Evolutionary conservation across 2,329 filamentous ascomycete genomes (phyloP).

Genomic region (Pseudocercospora fuligena): DNA sequence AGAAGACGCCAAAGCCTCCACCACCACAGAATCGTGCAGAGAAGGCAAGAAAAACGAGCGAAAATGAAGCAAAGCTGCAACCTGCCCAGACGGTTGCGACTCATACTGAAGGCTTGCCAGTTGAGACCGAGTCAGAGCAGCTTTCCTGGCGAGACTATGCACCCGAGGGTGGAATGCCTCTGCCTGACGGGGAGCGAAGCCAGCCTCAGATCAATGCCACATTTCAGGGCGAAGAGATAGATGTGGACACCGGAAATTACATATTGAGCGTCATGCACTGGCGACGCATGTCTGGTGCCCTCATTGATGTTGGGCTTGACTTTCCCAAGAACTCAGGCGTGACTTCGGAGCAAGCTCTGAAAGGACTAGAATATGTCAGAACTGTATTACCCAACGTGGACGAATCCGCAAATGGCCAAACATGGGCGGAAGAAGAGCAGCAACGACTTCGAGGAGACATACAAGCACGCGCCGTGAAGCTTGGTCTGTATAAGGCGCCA

Average conservation of each 20-base stretch:
- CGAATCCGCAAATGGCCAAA: conserved; percentile 39
- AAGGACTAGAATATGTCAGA: conserved; percentile 42
- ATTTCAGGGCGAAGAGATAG: conserved; percentile 38
- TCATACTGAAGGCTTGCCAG: conserved; percentile 35
- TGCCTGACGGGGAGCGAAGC: conserved; percentile 38
- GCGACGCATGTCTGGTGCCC: conserved; percentile 42
- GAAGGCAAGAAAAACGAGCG: conserved; percentile 11
- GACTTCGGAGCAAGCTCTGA: conserved; percentile 34
- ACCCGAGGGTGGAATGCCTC: conserved; percentile 43
- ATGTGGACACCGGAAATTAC: conserved; percentile 42
- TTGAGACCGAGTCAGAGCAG: conserved; percentile 17
- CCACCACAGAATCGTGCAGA: conserved; percentile 3
- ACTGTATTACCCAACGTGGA: conserved; percentile 40
- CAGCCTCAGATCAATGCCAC: conserved; percentile 37
- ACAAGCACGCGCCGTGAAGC: conserved; percentile 38
- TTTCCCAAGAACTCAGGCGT: conserved; percentile 38
- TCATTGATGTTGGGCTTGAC: conserved; percentile 43
- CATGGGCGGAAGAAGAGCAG: conserved; percentile 43
- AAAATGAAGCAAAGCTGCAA: conserved; percentile 27
- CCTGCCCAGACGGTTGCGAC: conserved; percentile 34
- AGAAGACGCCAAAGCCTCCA: neutral
- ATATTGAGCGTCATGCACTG: conserved; percentile 45
- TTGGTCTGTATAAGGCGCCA: conserved; percentile 42
- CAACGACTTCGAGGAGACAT: conserved; percentile 37
- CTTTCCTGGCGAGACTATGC: conserved; percentile 46